phyloP scores from a whole-genome alignment of 768 basidiomycete species.

The Rhodocollybia butyracea region DNA sequence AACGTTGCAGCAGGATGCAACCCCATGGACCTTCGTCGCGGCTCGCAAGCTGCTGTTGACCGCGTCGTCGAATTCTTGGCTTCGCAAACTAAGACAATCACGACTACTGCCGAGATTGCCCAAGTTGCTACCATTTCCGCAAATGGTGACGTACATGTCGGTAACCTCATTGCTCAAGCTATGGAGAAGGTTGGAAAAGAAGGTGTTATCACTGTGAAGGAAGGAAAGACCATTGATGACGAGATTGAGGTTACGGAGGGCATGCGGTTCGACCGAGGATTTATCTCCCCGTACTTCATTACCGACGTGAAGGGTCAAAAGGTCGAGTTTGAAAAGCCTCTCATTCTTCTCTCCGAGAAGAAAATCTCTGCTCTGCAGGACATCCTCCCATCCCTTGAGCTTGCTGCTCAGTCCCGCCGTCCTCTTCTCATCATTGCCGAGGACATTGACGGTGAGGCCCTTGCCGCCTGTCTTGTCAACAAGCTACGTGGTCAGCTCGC shows the following conservation, averaged over 20 bases:
- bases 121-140: conserved; percentile 97
- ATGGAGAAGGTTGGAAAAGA: conserved; percentile 99
- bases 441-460: conserved; percentile 96
- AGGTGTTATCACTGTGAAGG: conserved; percentile 99
- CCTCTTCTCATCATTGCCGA: conserved; percentile 97
- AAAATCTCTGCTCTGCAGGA: conserved; percentile 95
- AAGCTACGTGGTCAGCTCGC: conserved; percentile 97
- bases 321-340: conserved; percentile 95
- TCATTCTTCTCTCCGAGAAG: conserved; percentile 93
- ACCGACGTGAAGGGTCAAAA: conserved; percentile 97
- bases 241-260: conserved; percentile 99
- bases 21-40: conserved; percentile 99
- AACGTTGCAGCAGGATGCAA: conserved; percentile 99
- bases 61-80: conserved; percentile 91
- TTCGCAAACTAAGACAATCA: conserved; percentile 87
- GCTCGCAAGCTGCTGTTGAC: conserved; percentile 94
- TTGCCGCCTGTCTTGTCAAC: conserved; percentile 98
- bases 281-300: conserved; percentile 97
- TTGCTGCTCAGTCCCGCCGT: conserved; percentile 74
- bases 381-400: conserved; percentile 89
- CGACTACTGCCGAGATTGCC: conserved; percentile 95
- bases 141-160: conserved; percentile 81
- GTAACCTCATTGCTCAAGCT: conserved; percentile 93
- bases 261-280: conserved; percentile 99
- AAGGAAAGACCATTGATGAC: conserved; percentile 96